A percentile compares a stretch with the other conserved stretches of the same genome.
Conservation (phyloP, 257 asterid genomes). For the Ilex asprella region DNA sequence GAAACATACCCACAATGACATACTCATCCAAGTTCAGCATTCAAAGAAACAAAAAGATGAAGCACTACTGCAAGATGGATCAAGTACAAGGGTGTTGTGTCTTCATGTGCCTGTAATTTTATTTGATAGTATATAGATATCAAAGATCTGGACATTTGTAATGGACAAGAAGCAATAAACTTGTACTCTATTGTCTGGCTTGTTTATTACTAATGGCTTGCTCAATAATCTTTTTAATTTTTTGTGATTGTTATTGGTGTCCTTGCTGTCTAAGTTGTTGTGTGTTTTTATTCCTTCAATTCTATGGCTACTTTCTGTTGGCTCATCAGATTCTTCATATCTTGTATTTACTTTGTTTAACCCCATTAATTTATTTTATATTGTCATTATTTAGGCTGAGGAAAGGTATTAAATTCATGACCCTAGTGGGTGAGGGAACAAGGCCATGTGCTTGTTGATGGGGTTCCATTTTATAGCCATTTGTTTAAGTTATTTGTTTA, state of each 20-base stretch:
- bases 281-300: slow-evolving; percentile 21
- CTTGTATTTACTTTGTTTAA: slow-evolving; percentile 22
- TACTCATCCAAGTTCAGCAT: slow-evolving; percentile 3
- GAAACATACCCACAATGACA: slow-evolving; percentile 5
- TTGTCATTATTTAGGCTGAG: slow-evolving; percentile 17
- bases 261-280: slow-evolving; percentile 38
- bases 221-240: slow-evolving; percentile 9
- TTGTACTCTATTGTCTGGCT: slow-evolving; percentile 42
- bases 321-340: slow-evolving; percentile 37
- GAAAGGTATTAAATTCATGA: slow-evolving; percentile 26
- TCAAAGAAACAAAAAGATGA: background rate
- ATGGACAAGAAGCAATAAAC: slow-evolving; percentile 59
- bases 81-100: slow-evolving; percentile 10
- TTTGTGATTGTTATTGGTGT: slow-evolving; percentile 18
- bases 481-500: slow-evolving; percentile 8
- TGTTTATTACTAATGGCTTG: slow-evolving; percentile 36
- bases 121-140: slow-evolving; percentile 28
- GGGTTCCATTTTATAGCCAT: slow-evolving; percentile 31
- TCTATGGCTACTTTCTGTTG: background rate
- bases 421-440: slow-evolving; percentile 39
- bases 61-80: slow-evolving; percentile 4
- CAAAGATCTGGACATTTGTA: slow-evolving; percentile 38
- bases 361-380: slow-evolving; percentile 15
- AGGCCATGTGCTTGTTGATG: slow-evolving; percentile 64
- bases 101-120: slow-evolving; percentile 43